Conservation (phyloP, 2,329 filamentous ascomycete genomes). For the Hypoxylon sp. region DNA sequence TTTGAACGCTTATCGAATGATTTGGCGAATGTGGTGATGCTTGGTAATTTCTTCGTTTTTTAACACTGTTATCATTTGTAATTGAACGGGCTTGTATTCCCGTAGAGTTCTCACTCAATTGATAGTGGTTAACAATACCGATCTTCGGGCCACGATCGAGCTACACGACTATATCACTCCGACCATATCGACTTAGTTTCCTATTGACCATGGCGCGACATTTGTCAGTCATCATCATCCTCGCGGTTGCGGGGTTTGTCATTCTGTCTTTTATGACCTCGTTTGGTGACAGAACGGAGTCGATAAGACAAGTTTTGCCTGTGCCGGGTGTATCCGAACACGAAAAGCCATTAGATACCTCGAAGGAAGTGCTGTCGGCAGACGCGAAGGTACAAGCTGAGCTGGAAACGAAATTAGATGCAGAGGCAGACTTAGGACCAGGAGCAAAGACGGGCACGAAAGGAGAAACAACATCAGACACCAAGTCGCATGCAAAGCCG, state of each 20-base stretch:
- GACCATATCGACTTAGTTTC: no score
- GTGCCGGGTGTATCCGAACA: slow-evolving; percentile 41
- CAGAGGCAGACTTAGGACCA: not conserved
- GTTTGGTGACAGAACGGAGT: slow-evolving; percentile 47
- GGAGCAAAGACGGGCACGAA: slow-evolving; percentile 6
- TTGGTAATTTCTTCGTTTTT: slow-evolving; percentile 2
- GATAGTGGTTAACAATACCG: no score
- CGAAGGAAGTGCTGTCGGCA: slow-evolving; percentile 4
- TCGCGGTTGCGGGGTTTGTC: slow-evolving; percentile 64
- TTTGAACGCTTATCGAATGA: slow-evolving; percentile 22
- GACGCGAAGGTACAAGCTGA: slow-evolving; percentile 6
- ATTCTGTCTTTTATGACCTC: slow-evolving; percentile 68
- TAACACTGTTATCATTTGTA: not conserved
- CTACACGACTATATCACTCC: no score
- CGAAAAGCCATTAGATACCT: slow-evolving; percentile 31
- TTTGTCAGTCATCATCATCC: slow-evolving; percentile 61
- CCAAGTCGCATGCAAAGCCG: slow-evolving; percentile 40
- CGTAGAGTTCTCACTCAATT: not conserved
- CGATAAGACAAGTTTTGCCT: slow-evolving; percentile 37
- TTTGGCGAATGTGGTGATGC: slow-evolving; percentile 2
- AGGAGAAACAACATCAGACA: slow-evolving; percentile 20
- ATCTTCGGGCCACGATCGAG: no score
- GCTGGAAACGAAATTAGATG: not conserved
- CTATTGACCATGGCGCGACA: slow-evolving; percentile 68
- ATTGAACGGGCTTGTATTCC: not conserved